Percentiles rank a stretch among this genome's conserved stretches.
These are phyloP conservation scores for Lignosus rhinocerotis DNA, from an alignment of 1,284 basidiomycete species.

Conservation along the genomic window DNA sequence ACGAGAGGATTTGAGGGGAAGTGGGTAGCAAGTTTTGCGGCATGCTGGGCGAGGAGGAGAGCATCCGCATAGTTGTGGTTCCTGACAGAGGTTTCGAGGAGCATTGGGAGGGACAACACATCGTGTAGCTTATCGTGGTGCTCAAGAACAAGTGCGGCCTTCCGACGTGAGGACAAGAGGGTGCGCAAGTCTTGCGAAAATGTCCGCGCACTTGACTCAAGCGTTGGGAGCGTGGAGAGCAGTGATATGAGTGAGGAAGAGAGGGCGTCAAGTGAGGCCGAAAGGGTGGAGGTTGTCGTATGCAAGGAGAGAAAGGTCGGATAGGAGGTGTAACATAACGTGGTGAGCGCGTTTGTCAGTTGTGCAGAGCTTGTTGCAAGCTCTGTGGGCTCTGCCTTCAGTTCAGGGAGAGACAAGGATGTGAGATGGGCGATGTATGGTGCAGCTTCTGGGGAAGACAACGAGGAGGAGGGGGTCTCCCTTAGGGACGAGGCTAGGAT, in stretches of 20 bases:
- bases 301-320: constrained; percentile 86
- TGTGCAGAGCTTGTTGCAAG: constrained; percentile 82
- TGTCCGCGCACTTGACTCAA: constrained; percentile 67
- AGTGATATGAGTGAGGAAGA: constrained; percentile 69
- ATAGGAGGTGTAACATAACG: constrained; percentile 86
- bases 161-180: constrained; percentile 66
- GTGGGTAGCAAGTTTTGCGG: constrained; percentile 44
- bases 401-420: constrained; percentile 61
- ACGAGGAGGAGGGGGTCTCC: constrained; percentile 13
- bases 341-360: constrained; percentile 83
- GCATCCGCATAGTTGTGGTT: constrained; percentile 92
- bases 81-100: constrained; percentile 90
- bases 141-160: constrained; percentile 80
- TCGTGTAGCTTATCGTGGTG: constrained; percentile 91
- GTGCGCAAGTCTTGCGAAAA: constrained; percentile 61
- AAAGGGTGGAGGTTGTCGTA: constrained; percentile 68
- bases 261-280: constrained; percentile 61
- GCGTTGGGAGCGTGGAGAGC: constrained; percentile 67
- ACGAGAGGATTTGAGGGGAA: constrained; percentile 46
- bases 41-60: constrained; percentile 77
- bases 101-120: constrained; percentile 83
- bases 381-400: constrained; percentile 69
- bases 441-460: constrained; percentile 28
- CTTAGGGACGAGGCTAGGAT: constrained; percentile 18
- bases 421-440: constrained; percentile 67